A percentile compares a stretch with the other conserved stretches of the same genome.
phyloP scores from a whole-genome alignment of 2,329 filamentous ascomycete genomes.

The Arthroderma sp. region DNA sequence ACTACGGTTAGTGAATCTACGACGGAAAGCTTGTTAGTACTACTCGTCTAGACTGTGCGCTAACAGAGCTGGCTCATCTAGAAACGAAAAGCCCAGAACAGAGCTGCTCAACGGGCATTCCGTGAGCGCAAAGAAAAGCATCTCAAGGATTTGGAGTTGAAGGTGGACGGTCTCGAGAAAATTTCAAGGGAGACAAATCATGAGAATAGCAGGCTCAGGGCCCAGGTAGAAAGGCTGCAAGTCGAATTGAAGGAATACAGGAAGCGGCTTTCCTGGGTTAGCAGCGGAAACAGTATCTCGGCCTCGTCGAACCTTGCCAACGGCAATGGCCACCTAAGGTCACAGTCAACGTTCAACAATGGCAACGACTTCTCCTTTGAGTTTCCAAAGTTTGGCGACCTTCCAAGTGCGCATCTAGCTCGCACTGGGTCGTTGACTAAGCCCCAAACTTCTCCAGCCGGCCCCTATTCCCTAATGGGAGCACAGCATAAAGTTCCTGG shows the following conservation, averaged over 20 bases:
- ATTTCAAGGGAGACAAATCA: conserved; percentile 68
- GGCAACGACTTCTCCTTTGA: conserved; percentile 80
- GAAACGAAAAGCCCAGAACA: conserved; percentile 74
- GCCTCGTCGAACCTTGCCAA: conserved; percentile 34
- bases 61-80: conserved; percentile 10
- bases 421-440: conserved; percentile 31
- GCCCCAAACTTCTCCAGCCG: conserved; percentile 7
- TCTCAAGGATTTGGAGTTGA: conserved; percentile 38
- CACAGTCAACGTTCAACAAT: conserved; percentile 45
- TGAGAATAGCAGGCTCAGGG: conserved; percentile 70
- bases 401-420: conserved; percentile 45
- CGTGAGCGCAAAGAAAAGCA: conserved; percentile 87
- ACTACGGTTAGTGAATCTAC: conserved; percentile 61
- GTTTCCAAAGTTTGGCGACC: conserved; percentile 81
- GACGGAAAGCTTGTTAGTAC: neutral
- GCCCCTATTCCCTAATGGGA: neutral
- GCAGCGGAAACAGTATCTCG: conserved; percentile 32
- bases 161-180: conserved; percentile 58
- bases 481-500: conserved; percentile 5
- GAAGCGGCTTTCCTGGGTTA: conserved; percentile 61
- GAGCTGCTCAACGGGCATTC: conserved; percentile 84
- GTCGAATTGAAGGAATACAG: conserved; percentile 80
- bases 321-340: conserved; percentile 35
- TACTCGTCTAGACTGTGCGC: neutral
- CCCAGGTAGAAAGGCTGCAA: conserved; percentile 80